Evolutionary conservation across 176 grass and related monocot genomes (phyloP).

Genomic region (Triticum dicoccoides): DNA sequence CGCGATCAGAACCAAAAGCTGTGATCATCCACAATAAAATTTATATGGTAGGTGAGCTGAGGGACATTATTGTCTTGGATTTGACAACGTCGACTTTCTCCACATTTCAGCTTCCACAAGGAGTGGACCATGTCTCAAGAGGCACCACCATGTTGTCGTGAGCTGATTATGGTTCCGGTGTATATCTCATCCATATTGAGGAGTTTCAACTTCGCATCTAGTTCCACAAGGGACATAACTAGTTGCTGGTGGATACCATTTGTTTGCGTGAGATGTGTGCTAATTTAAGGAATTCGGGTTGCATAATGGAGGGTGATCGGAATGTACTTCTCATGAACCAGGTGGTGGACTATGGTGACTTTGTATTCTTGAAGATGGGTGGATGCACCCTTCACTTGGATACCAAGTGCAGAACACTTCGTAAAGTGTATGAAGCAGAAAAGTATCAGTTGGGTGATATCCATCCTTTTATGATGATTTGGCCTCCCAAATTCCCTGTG

Average conservation of each 20-base stretch:
- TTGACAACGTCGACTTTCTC: not conserved
- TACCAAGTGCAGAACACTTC: not conserved
- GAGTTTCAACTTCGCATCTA: not conserved
- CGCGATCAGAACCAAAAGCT: not conserved
- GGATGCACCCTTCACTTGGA: not conserved
- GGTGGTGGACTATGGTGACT: not conserved
- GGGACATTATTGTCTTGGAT: not conserved
- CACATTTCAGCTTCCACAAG: not conserved
- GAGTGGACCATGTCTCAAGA: not conserved
- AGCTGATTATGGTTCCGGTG: not conserved
- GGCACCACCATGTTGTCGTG: not conserved
- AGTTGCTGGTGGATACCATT: not conserved
- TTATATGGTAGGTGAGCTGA: not conserved
- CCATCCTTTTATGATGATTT: not conserved
- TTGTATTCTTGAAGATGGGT: not conserved
- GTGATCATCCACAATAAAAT: not conserved
- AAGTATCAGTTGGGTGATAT: not conserved
- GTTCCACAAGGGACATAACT: not conserved
- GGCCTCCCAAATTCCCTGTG: not conserved
- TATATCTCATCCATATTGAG: not conserved
- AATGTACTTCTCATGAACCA: not conserved
- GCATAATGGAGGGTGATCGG: not conserved
- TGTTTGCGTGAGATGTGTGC: not conserved
- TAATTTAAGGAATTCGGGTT: not conserved
- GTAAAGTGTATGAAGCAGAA: not conserved